phyloP scores from a whole-genome alignment of 306 rosid genomes.

The Corylus avellana region DNA sequence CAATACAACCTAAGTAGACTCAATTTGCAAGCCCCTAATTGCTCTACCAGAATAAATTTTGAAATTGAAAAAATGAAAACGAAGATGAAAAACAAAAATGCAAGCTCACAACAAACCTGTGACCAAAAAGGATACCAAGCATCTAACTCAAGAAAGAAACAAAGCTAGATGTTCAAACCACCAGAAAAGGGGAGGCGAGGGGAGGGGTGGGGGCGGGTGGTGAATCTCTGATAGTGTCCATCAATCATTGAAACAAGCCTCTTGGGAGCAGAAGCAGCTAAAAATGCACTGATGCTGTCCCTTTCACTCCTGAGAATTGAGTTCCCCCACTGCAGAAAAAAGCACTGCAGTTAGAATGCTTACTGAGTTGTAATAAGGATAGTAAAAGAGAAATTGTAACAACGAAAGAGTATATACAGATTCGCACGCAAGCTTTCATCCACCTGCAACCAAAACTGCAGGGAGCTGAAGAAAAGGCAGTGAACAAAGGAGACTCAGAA shows the following conservation, averaged over 20 bases:
- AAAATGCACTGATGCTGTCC: constrained; percentile 81
- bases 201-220: background rate
- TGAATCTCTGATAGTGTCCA: constrained; percentile 33
- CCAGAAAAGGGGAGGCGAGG: constrained; percentile 14
- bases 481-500: constrained; percentile 53
- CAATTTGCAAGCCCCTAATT: constrained; percentile 58
- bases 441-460: constrained; percentile 52
- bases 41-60: constrained; percentile 41
- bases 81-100: constrained; percentile 29
- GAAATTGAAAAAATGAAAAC: constrained; percentile 35
- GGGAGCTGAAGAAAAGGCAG: constrained; percentile 41
- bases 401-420: constrained; percentile 31
- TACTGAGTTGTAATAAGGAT: background rate
- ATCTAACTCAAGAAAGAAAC: constrained; percentile 47
- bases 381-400: constrained; percentile 8
- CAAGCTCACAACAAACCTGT: constrained; percentile 56
- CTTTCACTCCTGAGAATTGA: constrained; percentile 49
- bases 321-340: constrained; percentile 46
- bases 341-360: constrained; percentile 33
- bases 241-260: constrained; percentile 49
- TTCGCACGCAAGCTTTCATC: constrained; percentile 43
- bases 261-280: constrained; percentile 83
- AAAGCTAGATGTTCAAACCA: constrained; percentile 53
- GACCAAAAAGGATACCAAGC: constrained; percentile 49
- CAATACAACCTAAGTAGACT: constrained; percentile 62